These are phyloP conservation scores for Russula sp. DNA, from an alignment of 768 basidiomycete genomes.

Conservation along the genomic window DNA sequence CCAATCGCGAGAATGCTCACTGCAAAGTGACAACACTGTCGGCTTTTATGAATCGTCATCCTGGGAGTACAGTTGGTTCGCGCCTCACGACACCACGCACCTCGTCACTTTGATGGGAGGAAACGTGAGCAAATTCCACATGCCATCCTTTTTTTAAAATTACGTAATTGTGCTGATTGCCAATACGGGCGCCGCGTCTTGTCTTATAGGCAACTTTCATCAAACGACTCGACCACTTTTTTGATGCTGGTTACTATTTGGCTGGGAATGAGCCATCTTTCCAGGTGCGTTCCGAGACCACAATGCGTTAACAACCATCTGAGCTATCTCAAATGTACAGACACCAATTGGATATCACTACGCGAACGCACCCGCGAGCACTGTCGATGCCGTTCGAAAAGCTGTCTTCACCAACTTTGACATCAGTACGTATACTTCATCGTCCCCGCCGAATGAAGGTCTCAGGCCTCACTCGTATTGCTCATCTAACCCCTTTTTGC, in stretches of 20 bases:
- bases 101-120: slow-evolving; percentile 69
- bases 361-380: slow-evolving; percentile 58
- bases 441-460: no score
- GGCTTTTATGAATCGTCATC: slow-evolving; percentile 71
- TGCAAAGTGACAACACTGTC: slow-evolving; percentile 52
- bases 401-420: slow-evolving; percentile 67
- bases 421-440: slow-evolving; percentile 46
- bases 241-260: slow-evolving; percentile 57
- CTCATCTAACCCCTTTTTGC: no score
- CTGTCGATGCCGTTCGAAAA: slow-evolving; percentile 59
- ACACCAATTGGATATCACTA: slow-evolving; percentile 71
- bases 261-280: slow-evolving; percentile 71
- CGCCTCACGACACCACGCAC: slow-evolving; percentile 65
- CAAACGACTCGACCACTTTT: slow-evolving; percentile 66
- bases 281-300: slow-evolving; percentile 42
- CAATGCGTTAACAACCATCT: background rate
- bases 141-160: no score
- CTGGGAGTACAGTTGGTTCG: slow-evolving; percentile 73
- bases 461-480: background rate
- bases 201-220: slow-evolving; percentile 45
- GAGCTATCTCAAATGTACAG: slow-evolving; percentile 33
- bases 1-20: slow-evolving; percentile 49
- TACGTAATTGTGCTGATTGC: no score
- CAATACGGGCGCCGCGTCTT: no score
- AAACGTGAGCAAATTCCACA: slow-evolving; percentile 48